Evolutionary conservation across 345 rosid genomes (phyloP).

Genomic region (Diplotaxis tenuifolia): DNA sequence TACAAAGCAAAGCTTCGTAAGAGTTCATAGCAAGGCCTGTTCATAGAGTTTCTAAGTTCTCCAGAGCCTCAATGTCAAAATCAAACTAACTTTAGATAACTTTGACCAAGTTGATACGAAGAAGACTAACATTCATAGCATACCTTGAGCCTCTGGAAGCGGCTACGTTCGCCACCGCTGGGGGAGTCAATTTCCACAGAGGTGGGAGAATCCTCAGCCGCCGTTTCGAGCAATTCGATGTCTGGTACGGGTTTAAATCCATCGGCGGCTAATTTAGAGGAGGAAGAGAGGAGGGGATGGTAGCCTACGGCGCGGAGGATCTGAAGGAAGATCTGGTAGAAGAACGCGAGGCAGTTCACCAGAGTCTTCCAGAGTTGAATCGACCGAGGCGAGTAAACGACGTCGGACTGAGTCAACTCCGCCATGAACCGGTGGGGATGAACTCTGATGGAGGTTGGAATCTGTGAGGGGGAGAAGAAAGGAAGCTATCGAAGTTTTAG

Average conservation of each 20-base stretch:
- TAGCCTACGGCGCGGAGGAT: slow-evolving; percentile 69
- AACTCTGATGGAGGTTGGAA: neutral
- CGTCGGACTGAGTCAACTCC: slow-evolving; percentile 92
- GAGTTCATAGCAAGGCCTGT: no score
- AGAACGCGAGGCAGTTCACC: slow-evolving; percentile 72
- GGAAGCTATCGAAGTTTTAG: neutral
- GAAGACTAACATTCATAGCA: neutral
- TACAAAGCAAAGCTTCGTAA: neutral
- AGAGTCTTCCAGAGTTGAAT: slow-evolving; percentile 66
- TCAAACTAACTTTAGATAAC: neutral
- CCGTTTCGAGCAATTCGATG: slow-evolving; percentile 50
- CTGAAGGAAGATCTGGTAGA: slow-evolving; percentile 78
- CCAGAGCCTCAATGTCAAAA: no score
- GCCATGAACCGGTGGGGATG: slow-evolving; percentile 46
- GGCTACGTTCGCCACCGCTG: slow-evolving; percentile 7
- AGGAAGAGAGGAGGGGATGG: slow-evolving; percentile 64
- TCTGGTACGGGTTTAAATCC: slow-evolving; percentile 71
- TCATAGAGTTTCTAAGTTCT: no score
- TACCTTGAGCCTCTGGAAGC: slow-evolving; percentile 63
- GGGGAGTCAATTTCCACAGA: slow-evolving; percentile 52
- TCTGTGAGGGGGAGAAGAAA: neutral
- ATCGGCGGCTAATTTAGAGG: slow-evolving; percentile 44
- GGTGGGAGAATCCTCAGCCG: slow-evolving; percentile 43
- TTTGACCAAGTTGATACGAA: neutral
- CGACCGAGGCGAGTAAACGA: slow-evolving; percentile 65